These are phyloP conservation scores for Nasturtium officinale DNA, from an alignment of 345 rosid species.

Conservation along the genomic window DNA sequence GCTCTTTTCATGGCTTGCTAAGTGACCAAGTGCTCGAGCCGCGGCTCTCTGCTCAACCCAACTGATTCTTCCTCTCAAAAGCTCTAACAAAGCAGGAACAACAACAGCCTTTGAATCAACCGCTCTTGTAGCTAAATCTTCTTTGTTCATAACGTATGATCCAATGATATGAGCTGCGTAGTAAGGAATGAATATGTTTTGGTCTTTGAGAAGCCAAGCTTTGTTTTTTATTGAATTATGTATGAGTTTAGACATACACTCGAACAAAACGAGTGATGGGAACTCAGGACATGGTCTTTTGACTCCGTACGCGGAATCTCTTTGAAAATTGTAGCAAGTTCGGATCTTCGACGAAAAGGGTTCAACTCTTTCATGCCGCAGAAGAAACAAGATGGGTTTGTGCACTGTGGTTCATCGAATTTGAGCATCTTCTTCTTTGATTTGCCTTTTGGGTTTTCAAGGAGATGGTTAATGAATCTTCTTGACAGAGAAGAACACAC, in stretches of 20 bases:
- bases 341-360: conserved; percentile 54
- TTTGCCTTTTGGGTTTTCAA: conserved; percentile 11
- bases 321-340: conserved; percentile 56
- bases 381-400: conserved; percentile 61
- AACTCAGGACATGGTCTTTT: conserved; percentile 72
- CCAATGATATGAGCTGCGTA: conserved; percentile 87
- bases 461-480: conserved; percentile 9
- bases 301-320: conserved; percentile 62
- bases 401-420: conserved; percentile 47
- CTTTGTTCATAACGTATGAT: conserved; percentile 70
- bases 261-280: conserved; percentile 73
- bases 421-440: conserved; percentile 34
- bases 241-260: conserved; percentile 72
- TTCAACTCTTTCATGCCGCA: conserved; percentile 67
- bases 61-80: conserved; percentile 72
- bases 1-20: conserved; percentile 62
- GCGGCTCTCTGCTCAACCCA: conserved; percentile 95
- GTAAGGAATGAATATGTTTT: conserved; percentile 80
- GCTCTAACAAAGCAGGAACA: conserved; percentile 68
- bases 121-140: conserved; percentile 56
- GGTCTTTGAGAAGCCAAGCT: conserved; percentile 71
- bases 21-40: conserved; percentile 69
- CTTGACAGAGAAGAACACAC: conserved; percentile 23
- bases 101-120: conserved; percentile 54
- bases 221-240: conserved; percentile 48